Base-by-base conservation (phyloP, 495 filamentous ascomycete species). In the Podospora conica region DNA sequence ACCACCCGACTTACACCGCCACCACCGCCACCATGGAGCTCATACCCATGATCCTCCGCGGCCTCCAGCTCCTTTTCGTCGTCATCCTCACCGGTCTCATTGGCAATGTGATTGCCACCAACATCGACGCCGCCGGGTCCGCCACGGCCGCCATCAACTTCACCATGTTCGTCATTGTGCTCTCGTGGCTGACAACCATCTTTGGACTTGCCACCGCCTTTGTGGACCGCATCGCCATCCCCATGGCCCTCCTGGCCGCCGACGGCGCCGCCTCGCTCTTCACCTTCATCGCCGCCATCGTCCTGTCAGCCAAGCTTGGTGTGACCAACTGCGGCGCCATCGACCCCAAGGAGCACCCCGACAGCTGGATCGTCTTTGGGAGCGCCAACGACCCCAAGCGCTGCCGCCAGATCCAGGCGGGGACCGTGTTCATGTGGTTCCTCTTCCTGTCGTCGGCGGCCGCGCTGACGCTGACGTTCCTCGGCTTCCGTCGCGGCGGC, bases 331-430 rank as follows among this genome's bases (percentile, higher is more conserved):
- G 81, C 71, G 66, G 40, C 66, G 67, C 71, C 59, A 68, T 48
- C 18, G 40, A 8, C 5, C 40, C 71, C 7, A 22, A 58, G 24
- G 61, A 48, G 20, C 56, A 69, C 53, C 33, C 62, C 11, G 40
- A 10, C 64, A 70, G 74, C 65, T 83, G 79, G 76, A 83, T 83
- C 66, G 81, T 69, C 10, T 83, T 79, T 67, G 81, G 80, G 20
- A 82, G 78, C 67, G 66, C 21, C 27, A 48, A 81, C 64, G 72
- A 78, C 62, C 55, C 73, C 63, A 82, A 82, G 74, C 74, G 80
- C 61, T 83, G 81, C 73, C 75, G 79, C 62, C 75, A 82, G 76
- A 74, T 83, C 61, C 81, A 83, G 70, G 80, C 81, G n/a, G 70
- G 74, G 58, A 76, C 76, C 25, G 80, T 74, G 4, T 83, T 83